Evolutionary conservation across 805 yeast species (phyloP).

Genomic region (Candida xyloterini): DNA sequence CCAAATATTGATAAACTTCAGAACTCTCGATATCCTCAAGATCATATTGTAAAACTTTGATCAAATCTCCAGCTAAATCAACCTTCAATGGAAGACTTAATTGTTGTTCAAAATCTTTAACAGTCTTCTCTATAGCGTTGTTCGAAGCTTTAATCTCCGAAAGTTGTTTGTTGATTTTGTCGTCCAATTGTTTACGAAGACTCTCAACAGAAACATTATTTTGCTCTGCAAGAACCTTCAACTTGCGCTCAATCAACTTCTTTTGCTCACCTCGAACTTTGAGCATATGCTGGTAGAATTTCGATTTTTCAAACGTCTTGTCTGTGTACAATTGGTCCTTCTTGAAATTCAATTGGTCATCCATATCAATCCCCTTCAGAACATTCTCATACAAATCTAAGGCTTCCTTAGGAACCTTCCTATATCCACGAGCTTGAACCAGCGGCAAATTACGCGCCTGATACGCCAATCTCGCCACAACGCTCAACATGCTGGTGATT

Average conservation of each 20-base stretch:
- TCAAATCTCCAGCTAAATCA: slow-evolving; percentile 22
- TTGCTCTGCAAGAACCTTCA: slow-evolving; percentile 22
- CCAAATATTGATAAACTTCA: slow-evolving; percentile 16
- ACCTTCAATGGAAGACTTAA: slow-evolving; percentile 15
- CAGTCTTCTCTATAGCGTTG: slow-evolving; percentile 12
- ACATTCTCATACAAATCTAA: slow-evolving; percentile 6
- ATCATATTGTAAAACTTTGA: slow-evolving; percentile 17
- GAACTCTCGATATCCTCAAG: slow-evolving; percentile 20
- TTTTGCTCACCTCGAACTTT: slow-evolving; percentile 21
- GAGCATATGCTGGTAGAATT: slow-evolving; percentile 19
- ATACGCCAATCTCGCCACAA: background rate
- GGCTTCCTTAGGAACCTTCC: background rate
- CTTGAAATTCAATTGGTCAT: slow-evolving; percentile 26
- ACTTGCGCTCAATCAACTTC: slow-evolving; percentile 25
- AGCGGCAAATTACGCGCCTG: background rate
- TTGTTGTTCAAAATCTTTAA: slow-evolving; percentile 18
- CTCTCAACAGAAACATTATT: slow-evolving; percentile 21
- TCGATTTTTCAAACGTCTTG: slow-evolving; percentile 23
- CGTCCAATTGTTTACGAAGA: slow-evolving; percentile 21
- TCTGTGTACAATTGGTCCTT: slow-evolving; percentile 19
- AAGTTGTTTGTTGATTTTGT: slow-evolving; percentile 19
- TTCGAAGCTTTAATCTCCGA: slow-evolving; percentile 4
- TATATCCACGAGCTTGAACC: background rate
- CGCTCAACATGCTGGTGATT: slow-evolving; percentile 6
- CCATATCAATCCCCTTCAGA: slow-evolving; percentile 17